phyloP scores from a whole-genome alignment of 805 yeast genomes.

The Kodamaea restingae region DNA sequence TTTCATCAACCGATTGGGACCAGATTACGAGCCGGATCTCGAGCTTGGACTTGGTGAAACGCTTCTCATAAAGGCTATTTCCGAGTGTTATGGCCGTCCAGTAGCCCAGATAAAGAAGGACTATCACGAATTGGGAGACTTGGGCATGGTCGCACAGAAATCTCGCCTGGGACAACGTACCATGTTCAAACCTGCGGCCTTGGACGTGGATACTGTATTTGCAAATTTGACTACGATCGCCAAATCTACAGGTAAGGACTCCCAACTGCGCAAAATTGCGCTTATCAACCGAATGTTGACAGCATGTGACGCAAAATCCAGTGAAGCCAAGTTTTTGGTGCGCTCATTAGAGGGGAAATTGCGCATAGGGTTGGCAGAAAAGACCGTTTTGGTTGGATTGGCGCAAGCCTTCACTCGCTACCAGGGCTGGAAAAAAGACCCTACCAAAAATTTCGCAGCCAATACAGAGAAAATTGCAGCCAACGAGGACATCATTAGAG shows the following conservation, averaged over 20 bases:
- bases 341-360: constrained; percentile 90
- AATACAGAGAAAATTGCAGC: constrained; percentile 44
- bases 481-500: constrained; percentile 78
- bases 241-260: constrained; percentile 67
- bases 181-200: constrained; percentile 86
- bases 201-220: constrained; percentile 73
- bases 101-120: constrained; percentile 66
- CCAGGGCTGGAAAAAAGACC: constrained; percentile 37
- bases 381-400: constrained; percentile 77
- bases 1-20: constrained; percentile 85
- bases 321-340: constrained; percentile 85
- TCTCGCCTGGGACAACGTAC: constrained; percentile 84
- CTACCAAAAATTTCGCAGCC: constrained; percentile 15
- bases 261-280: constrained; percentile 73
- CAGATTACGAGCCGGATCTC: constrained; percentile 87
- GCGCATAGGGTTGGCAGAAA: constrained; percentile 91
- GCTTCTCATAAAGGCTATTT: constrained; percentile 77
- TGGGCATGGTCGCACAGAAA: constrained; percentile 82
- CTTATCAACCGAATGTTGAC: constrained; percentile 81
- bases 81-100: constrained; percentile 85
- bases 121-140: constrained; percentile 78
- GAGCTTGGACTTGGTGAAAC: constrained; percentile 95
- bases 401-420: constrained; percentile 74
- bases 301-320: constrained; percentile 64
- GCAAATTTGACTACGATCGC: constrained; percentile 74